Evolutionary conservation across 2,329 filamentous ascomycete genomes (phyloP), one percentile per base, ranked within the genome.

Genomic region (Fulvia fulva): DNA sequence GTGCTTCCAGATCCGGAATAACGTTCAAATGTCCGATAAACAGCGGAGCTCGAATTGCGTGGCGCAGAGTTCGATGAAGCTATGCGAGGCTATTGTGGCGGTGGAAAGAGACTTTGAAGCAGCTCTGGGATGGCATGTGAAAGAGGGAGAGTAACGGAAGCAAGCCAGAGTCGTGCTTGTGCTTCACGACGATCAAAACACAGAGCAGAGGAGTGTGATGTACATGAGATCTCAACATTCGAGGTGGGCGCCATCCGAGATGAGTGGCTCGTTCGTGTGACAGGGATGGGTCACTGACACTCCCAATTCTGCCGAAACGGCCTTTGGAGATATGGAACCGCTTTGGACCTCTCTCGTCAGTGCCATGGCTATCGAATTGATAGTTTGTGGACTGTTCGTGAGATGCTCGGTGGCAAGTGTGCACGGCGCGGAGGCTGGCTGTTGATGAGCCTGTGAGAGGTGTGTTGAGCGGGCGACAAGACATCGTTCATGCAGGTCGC

Each of bases 221-320:
- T 58, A 28, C 37, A 53, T 23, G 34, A 51, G 22, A 51, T 49
- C 43, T 53, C 44, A 46, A 49, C 30, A 45, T 52, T 28, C 22
- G 22, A 49, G 28, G 55, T 37, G 47, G 28, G 12, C n/a, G 53
- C 53, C 56, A 56, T 53, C 51, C 53, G 59, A 62, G 57, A 60
- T 62, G 53, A 60, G 55, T 62, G 57, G 41, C 50, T 41, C 37
- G 37, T 41, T 14, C 19, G 37, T 41, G 37, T 19, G 55, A 63
- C 57, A 55, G 53, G 60, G 57, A 54, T 43, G 49, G 50, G 28
- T 41, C 57, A 47, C 53, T 53, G 28, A 41, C 57, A 47, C 51
- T 53, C 61, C 45, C 61, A 63, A 60, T 63, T 56, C 61, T 56
- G 55, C 55, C 58, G 56, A 58, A 60, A 62, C 58, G 58, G 51